phyloP scores from a whole-genome alignment of 1,139 yeast species.

The Suhomyces kunorum region DNA sequence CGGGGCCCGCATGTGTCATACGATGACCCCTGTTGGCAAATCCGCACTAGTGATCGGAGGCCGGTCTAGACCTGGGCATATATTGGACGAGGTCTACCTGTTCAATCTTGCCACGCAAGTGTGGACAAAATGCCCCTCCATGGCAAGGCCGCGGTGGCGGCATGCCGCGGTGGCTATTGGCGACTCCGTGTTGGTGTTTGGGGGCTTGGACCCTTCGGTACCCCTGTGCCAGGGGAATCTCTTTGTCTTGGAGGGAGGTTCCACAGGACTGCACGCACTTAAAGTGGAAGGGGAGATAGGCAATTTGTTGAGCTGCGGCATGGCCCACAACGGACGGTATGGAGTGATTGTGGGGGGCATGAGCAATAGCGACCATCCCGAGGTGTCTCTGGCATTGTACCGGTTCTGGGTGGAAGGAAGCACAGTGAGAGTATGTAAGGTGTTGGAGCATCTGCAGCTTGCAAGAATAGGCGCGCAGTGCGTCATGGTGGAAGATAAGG shows the following conservation, averaged over 20 bases:
- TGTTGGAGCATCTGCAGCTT: conserved; percentile 21
- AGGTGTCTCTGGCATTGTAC: conserved; percentile 36
- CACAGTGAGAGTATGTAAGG: conserved; percentile 12
- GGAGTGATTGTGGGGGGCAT: conserved; percentile 64
- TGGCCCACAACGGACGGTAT: conserved; percentile 32
- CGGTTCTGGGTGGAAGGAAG: conserved; percentile 27
- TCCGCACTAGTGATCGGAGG: conserved; percentile 62
- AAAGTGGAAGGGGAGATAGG: conserved; percentile 19
- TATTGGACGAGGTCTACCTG: conserved; percentile 36
- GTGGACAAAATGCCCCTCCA: conserved; percentile 38
- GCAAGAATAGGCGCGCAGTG: conserved; percentile 53
- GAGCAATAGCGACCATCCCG: conserved; percentile 31
- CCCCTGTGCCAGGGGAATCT: not conserved
- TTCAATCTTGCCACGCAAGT: conserved; percentile 35
- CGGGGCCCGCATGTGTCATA: conserved; percentile 63
- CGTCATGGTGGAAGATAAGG: conserved; percentile 24
- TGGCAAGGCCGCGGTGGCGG: conserved; percentile 53
- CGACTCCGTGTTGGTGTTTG: conserved; percentile 49
- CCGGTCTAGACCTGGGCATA: conserved; percentile 58
- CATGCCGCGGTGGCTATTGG: conserved; percentile 49
- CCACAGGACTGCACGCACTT: conserved; percentile 15
- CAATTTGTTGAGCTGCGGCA: conserved; percentile 32
- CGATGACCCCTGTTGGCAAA: conserved; percentile 38
- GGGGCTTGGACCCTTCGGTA: conserved; percentile 40
- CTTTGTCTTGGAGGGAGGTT: conserved; percentile 27